Evolutionary conservation across 495 filamentous ascomycete genomes (phyloP).

Genomic region (Schizothecium vesticola): DNA sequence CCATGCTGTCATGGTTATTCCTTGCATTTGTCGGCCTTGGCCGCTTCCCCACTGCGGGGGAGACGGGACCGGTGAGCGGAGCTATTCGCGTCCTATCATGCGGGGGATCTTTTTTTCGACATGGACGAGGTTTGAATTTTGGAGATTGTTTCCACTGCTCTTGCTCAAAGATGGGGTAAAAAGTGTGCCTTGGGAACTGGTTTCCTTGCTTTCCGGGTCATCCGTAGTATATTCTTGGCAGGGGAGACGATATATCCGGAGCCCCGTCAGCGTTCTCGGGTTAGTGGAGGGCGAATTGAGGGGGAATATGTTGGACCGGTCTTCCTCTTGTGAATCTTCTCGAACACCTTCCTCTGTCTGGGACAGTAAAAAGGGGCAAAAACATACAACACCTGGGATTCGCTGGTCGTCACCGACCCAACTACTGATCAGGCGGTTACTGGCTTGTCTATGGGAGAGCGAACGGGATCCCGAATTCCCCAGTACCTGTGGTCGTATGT

Average conservation of each 20-base stretch:
- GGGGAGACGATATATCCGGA: not conserved
- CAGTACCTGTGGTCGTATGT: conserved; percentile 43
- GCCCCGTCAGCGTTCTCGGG: not conserved
- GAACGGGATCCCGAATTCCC: conserved; percentile 47
- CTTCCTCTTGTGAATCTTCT: not conserved
- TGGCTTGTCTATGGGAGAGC: conserved; percentile 44
- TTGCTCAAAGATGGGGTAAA: not conserved
- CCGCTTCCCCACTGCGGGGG: not conserved
- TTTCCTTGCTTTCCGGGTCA: not conserved
- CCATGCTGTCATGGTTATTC: not conserved
- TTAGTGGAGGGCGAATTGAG: not conserved
- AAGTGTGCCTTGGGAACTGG: not conserved
- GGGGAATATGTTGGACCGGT: not conserved
- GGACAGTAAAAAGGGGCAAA: conserved; percentile 8
- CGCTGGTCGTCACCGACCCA: conserved; percentile 35
- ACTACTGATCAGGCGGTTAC: conserved; percentile 28
- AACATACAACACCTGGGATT: conserved; percentile 42
- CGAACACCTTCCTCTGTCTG: not conserved
- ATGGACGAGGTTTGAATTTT: not conserved
- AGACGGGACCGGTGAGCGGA: not conserved
- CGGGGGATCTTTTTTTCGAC: not conserved
- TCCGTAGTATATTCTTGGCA: not conserved
- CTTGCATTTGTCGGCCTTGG: not conserved
- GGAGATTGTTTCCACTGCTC: not conserved
- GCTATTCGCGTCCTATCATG: not conserved